Conservation (phyloP, 2,329 filamentous ascomycete genomes). For the Fusarium lyarnte region DNA sequence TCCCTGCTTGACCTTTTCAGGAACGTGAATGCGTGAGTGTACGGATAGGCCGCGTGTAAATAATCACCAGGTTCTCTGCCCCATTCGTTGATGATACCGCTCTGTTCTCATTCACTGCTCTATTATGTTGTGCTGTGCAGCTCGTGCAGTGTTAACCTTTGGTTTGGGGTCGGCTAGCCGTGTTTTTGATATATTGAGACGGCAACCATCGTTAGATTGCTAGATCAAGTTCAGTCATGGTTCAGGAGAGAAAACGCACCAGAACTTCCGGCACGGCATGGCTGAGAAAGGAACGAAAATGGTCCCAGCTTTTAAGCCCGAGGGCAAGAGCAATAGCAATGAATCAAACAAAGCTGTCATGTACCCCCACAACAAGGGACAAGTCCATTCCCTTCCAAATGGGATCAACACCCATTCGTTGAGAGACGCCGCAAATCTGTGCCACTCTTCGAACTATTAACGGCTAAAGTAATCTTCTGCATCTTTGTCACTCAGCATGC, state of each 20-base stretch:
- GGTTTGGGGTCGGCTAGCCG: slow-evolving; percentile 8
- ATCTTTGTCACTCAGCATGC: slow-evolving; percentile 8
- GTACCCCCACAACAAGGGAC: slow-evolving; percentile 23
- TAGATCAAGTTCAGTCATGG: slow-evolving; percentile 24
- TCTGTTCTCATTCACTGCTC: slow-evolving; percentile 5
- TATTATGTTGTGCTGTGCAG: slow-evolving; percentile 12
- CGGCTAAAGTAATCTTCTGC: slow-evolving; percentile 13
- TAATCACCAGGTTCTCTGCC: slow-evolving; percentile 25
- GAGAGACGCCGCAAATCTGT: slow-evolving; percentile 23
- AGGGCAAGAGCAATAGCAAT: neutral
- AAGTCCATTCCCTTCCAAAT: slow-evolving; percentile 34
- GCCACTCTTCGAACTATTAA: slow-evolving; percentile 28
- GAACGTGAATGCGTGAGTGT: slow-evolving; percentile 37
- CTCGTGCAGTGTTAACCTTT: slow-evolving; percentile 16
- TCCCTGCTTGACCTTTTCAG: slow-evolving; percentile 42
- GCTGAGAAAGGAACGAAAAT: slow-evolving; percentile 10
- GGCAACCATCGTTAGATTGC: slow-evolving; percentile 24
- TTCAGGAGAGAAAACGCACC: neutral
- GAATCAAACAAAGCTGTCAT: slow-evolving; percentile 14
- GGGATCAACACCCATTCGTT: slow-evolving; percentile 39
- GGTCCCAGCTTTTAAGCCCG: slow-evolving; percentile 7
- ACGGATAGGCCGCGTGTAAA: slow-evolving; percentile 22
- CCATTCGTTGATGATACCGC: slow-evolving; percentile 5
- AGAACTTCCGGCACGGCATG: slow-evolving; percentile 6
- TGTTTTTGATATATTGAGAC: slow-evolving; percentile 34